Base-by-base conservation (phyloP, 306 rosid species). In the Fagus sylvatica region DNA sequence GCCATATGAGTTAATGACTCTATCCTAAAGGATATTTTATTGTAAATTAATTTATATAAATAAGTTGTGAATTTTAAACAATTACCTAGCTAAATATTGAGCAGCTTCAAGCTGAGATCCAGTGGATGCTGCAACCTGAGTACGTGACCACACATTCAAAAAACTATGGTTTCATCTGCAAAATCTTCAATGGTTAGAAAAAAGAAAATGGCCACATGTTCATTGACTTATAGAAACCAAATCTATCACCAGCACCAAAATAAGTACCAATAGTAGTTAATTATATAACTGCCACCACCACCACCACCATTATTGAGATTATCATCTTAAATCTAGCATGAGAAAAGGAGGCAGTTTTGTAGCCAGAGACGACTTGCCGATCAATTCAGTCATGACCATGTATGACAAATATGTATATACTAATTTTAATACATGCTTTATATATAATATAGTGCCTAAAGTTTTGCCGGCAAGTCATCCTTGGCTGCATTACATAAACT, bases 391-490 rank as follows among this genome's bases (percentile, higher is more conserved):
- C 19, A 12, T 19, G 1, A 56, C 15, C 4, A 32, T 9, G 8
- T 4, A 34, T 55, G 16, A 60, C 59, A 51, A 59, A 12, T 4
- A 53, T 53, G 6, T 7, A 22, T 57, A 11, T 13, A 11, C 3
- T 57, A 57, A 10, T 15, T 19, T 57, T 22, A 61, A 61, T 33
- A 13, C 68, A 13, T 12, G 17, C 4, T 13, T 43, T 9, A 43
- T 3, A 43, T 43, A 7, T 7, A 17, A 7, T 7, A 13, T 13
- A 65, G 33, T 28, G 5, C 15, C 22, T 36, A 5, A 79, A 71
- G 28, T 60, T 69, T 67, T 65, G 76, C 84, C 97, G 97, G 97
- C 98, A 94, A 94, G 93, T 94, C 98, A 94, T 94, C 98, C 97
- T 94, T 94, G 98, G 98, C 98, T 94, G 92, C 89, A 90, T 41